Base-by-base conservation (phyloP, 148 eudicot species). In the Gaultheria prostrata region DNA sequence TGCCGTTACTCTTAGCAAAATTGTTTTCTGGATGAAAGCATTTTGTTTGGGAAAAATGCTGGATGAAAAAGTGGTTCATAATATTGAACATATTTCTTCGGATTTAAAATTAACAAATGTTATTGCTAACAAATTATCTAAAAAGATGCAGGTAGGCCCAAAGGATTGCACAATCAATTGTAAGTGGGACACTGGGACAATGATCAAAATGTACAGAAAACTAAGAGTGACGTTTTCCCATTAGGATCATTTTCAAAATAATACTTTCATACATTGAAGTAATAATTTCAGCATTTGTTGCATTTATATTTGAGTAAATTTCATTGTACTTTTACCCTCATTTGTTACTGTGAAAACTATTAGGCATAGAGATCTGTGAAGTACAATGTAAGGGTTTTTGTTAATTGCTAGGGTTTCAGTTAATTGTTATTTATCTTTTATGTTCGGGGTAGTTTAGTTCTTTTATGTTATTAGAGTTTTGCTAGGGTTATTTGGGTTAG, bases 271-370 rank as follows among this genome's bases (percentile, higher is more conserved):
- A 59, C 28, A 20, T 59, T 4, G 43, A 70, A 70, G 7, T 17
- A 71, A 32, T 33, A 32, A 5, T 33, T 32, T 71, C 48, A 33
- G 76, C 24, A 70, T 43, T 35, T 35, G 46, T 71, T 71, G 1
- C 45, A 4, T 71, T 71, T 71, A 18, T 71, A 17, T 30, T 67
- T 17, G 35, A 71, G n/a, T 17, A 33, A 33, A 6, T 14, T 33
- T 33, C 45, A 30, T 70, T 6, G 18, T 91, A 84, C 84, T 94
- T 93, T 20, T 88, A 90, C 77, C 87, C 93, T 33, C 93, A 95
- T 69, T 89, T 88, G 56, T 94, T 94, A 84, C 11, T 76, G 90
- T 61, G 87, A 84, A 71, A 92, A 95, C 95, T 94, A 72, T 85
- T 89, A 13, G 63, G 51, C 53, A 28, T 17, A 28, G 30, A 50